Percentiles rank a stretch among this genome's conserved stretches.
phyloP scores from a whole-genome alignment of 2,329 filamentous ascomycete species.

The Verticillium zaregamsianum region DNA sequence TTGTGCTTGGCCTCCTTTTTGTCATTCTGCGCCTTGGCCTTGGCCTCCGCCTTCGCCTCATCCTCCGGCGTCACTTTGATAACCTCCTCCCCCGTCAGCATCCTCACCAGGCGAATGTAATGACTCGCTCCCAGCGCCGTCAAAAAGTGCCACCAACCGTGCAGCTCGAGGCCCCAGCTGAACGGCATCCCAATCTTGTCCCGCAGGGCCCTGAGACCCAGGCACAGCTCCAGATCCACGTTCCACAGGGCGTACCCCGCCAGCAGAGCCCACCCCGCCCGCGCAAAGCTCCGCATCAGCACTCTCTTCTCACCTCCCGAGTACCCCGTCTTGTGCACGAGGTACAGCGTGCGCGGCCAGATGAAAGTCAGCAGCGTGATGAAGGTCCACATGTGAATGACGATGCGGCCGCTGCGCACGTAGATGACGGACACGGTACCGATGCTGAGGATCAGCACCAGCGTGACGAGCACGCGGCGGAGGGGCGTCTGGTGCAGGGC shows the following conservation, averaged over 20 bases:
- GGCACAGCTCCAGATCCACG: conserved; percentile 50
- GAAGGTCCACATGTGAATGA: conserved; percentile 38
- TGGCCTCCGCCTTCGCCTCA: not conserved
- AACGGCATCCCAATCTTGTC: conserved; percentile 45
- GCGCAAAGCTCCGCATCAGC: conserved; percentile 21
- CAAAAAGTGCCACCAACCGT: conserved; percentile 62
- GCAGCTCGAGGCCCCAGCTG: conserved; percentile 53
- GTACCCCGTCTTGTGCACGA: conserved; percentile 25
- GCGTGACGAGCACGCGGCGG: conserved; percentile 24
- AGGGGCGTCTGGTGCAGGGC: conserved; percentile 36
- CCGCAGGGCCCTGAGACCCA: conserved; percentile 39
- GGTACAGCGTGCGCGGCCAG: conserved; percentile 26
- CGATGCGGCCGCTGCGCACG: conserved; percentile 34
- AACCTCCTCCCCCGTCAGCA: conserved; percentile 4
- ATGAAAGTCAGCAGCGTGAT: conserved; percentile 25
- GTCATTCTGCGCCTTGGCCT: not conserved
- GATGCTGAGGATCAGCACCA: conserved; percentile 34
- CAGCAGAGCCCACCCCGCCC: conserved; percentile 28
- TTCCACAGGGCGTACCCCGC: conserved; percentile 52
- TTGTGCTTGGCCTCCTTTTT: not conserved
- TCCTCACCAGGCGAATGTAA: conserved; percentile 27
- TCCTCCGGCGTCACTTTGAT: not conserved
- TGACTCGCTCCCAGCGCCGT: conserved; percentile 50
- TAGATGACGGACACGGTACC: conserved; percentile 37
- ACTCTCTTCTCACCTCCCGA: conserved; percentile 21